Evolutionary conservation across 129 eudicot genomes (phyloP).

Genomic region (Sambucus nigra): DNA sequence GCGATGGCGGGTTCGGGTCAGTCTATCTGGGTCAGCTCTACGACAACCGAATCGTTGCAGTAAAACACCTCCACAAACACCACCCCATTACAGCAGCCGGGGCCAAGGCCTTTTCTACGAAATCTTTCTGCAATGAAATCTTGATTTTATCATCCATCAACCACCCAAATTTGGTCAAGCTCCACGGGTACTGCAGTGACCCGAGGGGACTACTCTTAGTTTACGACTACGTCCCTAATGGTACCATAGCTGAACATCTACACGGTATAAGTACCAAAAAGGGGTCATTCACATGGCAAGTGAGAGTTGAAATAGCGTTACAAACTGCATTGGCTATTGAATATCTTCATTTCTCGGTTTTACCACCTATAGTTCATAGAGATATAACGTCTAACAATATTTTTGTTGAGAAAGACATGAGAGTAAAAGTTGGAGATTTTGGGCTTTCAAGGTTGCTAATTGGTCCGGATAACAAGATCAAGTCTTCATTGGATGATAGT

Average conservation of each 20-base stretch:
- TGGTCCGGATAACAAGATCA: conserved; percentile 12
- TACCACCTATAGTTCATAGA: conserved; percentile 79
- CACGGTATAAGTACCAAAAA: conserved; percentile 35
- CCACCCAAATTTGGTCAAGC: conserved; percentile 74
- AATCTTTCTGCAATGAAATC: conserved; percentile 79
- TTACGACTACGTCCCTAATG: conserved; percentile 77
- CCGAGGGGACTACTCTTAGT: conserved; percentile 69
- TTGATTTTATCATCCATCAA: conserved; percentile 62
- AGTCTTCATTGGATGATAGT: conserved; percentile 17
- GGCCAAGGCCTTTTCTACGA: conserved; percentile 42
- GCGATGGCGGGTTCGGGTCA: conserved; percentile 92
- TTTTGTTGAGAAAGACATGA: conserved; percentile 69
- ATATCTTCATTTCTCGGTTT: conserved; percentile 60
- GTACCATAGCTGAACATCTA: conserved; percentile 71
- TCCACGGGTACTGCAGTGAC: conserved; percentile 89
- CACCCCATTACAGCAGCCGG: conserved; percentile 21
- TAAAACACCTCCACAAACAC: conserved; percentile 68
- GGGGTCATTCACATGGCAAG: conserved; percentile 45
- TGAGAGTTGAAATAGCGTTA: conserved; percentile 61
- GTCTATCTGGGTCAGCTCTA: conserved; percentile 58
- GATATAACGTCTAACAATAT: conserved; percentile 81
- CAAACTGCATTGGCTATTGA: conserved; percentile 73
- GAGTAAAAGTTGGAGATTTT: conserved; percentile 80
- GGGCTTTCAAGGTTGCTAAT: conserved; percentile 65
- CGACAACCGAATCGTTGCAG: conserved; percentile 57